phyloP scores from a whole-genome alignment of 371 early-diverging fungal species.

The Mucor mucedo region DNA sequence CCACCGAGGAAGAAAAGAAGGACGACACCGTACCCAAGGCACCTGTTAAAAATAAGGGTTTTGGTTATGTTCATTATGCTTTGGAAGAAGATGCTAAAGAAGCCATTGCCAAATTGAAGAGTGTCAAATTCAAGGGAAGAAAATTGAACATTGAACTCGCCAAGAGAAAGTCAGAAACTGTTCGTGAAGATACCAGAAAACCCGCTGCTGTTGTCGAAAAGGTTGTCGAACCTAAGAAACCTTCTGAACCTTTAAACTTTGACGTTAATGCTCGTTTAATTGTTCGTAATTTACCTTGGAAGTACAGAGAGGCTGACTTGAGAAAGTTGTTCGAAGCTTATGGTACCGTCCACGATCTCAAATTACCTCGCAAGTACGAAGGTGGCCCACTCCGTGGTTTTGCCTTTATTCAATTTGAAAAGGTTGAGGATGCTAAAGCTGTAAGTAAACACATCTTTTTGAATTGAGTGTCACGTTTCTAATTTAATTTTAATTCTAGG shows the following conservation, averaged over 20 bases:
- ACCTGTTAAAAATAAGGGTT: conserved; percentile 74
- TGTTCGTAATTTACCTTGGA: conserved; percentile 91
- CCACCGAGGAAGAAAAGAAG: conserved; percentile 26
- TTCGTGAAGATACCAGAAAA: conserved; percentile 24
- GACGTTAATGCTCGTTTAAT: conserved; percentile 76
- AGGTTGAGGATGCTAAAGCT: conserved; percentile 66
- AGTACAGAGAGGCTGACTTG: conserved; percentile 68
- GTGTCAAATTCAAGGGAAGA: conserved; percentile 69
- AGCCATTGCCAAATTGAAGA: conserved; percentile 75
- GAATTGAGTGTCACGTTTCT: not conserved
- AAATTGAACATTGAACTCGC: conserved; percentile 82
- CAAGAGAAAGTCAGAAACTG: conserved; percentile 35
- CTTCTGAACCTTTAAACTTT: conserved; percentile 23
- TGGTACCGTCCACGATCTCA: conserved; percentile 70
- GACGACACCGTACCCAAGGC: not conserved
- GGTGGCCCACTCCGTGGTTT: conserved; percentile 82
- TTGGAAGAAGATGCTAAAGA: conserved; percentile 86
- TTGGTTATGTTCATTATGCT: conserved; percentile 91
- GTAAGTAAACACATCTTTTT: conserved; percentile 27
- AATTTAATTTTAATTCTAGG: conserved; percentile 38
- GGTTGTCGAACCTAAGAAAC: conserved; percentile 13
- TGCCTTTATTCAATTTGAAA: conserved; percentile 86
- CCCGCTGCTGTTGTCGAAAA: conserved; percentile 14
- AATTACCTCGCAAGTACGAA: conserved; percentile 77
- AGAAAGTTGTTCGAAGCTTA: conserved; percentile 58